These are phyloP conservation scores for Nematocida ausubeli DNA, from an alignment of 371 early-diverging fungal species.

Conservation along the genomic window DNA sequence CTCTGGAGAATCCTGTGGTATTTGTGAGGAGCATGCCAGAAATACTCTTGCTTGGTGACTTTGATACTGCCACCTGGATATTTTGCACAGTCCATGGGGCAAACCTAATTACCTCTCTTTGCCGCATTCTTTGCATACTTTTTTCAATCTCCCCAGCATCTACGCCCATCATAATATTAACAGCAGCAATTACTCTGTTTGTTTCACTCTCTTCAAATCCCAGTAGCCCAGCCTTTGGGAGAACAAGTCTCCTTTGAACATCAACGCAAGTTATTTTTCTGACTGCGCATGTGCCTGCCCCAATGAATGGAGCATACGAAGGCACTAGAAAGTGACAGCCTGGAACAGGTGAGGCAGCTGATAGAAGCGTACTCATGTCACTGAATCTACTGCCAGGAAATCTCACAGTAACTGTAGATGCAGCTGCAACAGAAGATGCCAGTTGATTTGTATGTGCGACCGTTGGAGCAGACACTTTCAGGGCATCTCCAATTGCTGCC, in stretches of 20 bases:
- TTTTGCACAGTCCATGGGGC: constrained; percentile 98
- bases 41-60: constrained; percentile 71
- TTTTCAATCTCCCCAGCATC: constrained; percentile 74
- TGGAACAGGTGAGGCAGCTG: constrained; percentile 85
- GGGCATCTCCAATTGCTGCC: constrained; percentile 81
- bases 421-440: constrained; percentile 88
- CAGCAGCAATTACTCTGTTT: constrained; percentile 70
- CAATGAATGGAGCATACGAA: constrained; percentile 86
- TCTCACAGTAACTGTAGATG: constrained; percentile 89
- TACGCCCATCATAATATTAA: constrained; percentile 73
- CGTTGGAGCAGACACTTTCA: constrained; percentile 83
- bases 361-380: constrained; percentile 84
- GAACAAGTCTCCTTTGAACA: constrained; percentile 66
- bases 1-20: constrained; percentile 81
- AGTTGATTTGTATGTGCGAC: constrained; percentile 92
- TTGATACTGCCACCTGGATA: constrained; percentile 76
- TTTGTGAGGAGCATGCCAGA: constrained; percentile 94
- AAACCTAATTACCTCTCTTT: constrained; percentile 83
- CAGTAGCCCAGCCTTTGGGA: constrained; percentile 61
- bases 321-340: constrained; percentile 91
- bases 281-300: constrained; percentile 59
- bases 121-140: constrained; percentile 83
- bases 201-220: constrained; percentile 58
- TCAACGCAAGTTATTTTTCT: constrained; percentile 63
- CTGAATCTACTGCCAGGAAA: constrained; percentile 98